These are phyloP conservation scores for Drosera spatulata DNA, from an alignment of 179 eudicot species.

Conservation along the genomic window DNA sequence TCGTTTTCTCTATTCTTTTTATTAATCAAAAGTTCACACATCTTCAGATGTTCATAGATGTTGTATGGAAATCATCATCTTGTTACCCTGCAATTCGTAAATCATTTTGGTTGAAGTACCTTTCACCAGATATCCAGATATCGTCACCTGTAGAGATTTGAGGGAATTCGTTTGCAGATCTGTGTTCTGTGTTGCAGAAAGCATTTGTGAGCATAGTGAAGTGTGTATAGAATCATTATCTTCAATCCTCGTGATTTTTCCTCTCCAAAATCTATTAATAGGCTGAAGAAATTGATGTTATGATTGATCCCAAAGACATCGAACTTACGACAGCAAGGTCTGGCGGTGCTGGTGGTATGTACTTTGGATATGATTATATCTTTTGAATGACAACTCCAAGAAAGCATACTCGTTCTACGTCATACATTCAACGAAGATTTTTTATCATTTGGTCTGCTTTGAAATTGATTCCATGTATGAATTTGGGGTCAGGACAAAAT, in stretches of 20 bases:
- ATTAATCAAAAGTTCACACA: not conserved
- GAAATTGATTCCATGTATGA: conserved; percentile 12
- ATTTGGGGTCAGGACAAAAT: conserved; percentile 70
- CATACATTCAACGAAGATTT: too few species aligned
- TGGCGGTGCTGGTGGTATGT: conserved; percentile 98
- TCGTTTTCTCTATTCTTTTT: conserved; percentile 12
- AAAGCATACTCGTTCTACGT: too few species aligned
- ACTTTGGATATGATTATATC: not conserved
- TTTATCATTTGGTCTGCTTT: not conserved
- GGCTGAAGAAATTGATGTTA: conserved; percentile 97
- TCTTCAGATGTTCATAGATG: not conserved
- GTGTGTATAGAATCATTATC: too few species aligned
- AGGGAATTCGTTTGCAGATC: too few species aligned
- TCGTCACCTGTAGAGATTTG: too few species aligned
- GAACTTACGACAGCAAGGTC: conserved; percentile 96
- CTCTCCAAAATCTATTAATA: conserved; percentile 13
- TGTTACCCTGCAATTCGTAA: too few species aligned
- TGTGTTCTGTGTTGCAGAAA: too few species aligned
- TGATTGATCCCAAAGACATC: conserved; percentile 92
- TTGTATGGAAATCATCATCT: not conserved
- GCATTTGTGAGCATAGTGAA: too few species aligned
- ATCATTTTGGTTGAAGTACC: too few species aligned
- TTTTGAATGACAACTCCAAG: not conserved
- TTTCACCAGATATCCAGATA: too few species aligned
- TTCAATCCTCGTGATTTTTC: not conserved